A percentile compares a stretch with the other conserved stretches of the same genome.
phyloP scores from a whole-genome alignment of 371 early-diverging fungal species.

The Caulochytrium protostelioides region DNA sequence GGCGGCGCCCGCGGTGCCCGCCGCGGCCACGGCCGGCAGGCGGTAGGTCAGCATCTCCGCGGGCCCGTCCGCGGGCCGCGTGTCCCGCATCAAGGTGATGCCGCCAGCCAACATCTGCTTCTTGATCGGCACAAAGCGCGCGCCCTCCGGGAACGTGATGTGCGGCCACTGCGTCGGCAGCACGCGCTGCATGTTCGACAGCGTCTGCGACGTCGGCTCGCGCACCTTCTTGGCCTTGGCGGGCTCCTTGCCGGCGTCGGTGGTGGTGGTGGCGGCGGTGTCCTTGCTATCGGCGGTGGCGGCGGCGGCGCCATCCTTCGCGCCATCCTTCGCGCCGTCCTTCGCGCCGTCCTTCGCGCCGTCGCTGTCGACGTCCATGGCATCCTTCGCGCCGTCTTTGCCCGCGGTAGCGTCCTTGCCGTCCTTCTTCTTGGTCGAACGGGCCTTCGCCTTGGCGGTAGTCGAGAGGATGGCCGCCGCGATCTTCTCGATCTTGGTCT shows the following conservation, averaged over 20 bases:
- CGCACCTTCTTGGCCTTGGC: conserved; percentile 34
- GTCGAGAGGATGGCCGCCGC: conserved; percentile 89
- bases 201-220: conserved; percentile 43
- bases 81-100: conserved; percentile 50
- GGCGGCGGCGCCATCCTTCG: conserved; percentile 2
- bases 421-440: conserved; percentile 62
- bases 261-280: neutral
- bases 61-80: conserved; percentile 18
- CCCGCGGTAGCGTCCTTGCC: conserved; percentile 30
- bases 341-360: conserved; percentile 14
- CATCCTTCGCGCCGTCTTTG: conserved; percentile 17
- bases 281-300: conserved; percentile 5
- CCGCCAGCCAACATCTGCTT: conserved; percentile 48
- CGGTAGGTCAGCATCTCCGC: conserved; percentile 24
- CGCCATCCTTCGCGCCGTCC: neutral
- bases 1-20: neutral
- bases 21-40: conserved; percentile 2
- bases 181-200: conserved; percentile 74
- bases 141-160: conserved; percentile 55
- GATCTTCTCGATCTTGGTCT: conserved; percentile 34
- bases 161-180: conserved; percentile 66
- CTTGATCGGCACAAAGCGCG: conserved; percentile 75
- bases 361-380: conserved; percentile 33
- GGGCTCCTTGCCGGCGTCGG: conserved; percentile 2
- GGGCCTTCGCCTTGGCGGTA: conserved; percentile 74